Base-by-base conservation (phyloP, 202 grass and related monocot genomes). In the Panicum virgatum region DNA sequence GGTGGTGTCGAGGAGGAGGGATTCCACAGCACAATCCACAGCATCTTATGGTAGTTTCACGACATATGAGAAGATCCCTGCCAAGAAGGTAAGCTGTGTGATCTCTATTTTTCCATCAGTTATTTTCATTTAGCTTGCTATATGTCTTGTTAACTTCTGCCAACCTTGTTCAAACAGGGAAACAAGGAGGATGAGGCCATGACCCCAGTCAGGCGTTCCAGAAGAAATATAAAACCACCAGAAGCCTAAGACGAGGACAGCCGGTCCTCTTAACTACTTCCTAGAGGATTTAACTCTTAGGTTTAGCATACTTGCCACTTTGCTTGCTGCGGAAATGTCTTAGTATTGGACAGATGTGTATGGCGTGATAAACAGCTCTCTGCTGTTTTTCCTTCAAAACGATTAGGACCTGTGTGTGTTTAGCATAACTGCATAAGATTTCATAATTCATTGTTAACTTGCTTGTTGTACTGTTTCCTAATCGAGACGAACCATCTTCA, bases 21-120 rank as follows among this genome's bases (percentile, higher is more conserved):
- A 96, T 30, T 98, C 95, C 14, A 58, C 34, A 4, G 68, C 73
- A 20, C 67, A 66, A 27, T 84, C 92, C 14, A 91, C 90, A 43
- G 69, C 82, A 16, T 92, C 96, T 32, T 99, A 87, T 74, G 93
- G 96, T 30, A 99, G 96, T 72, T 99, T 88, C 71, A 87, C 91
- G 22, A 92, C 90, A 25, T 93, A 87, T 37, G 87, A 99, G 80
- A 99, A 92, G 70, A 70, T 93, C 32, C 26, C 91, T 73, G 83
- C 91, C 45, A 96, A 96, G 87, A 99, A 96, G 25, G 96, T 93
- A 86, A 86, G 77, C 26, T 64, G 13, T 61, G 32, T 45, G 22
- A 79, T 45, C 69, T 4, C 14, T 45, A 9, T 84, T 78, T 46
- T 7, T 19, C 15, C 19, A 46, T 43, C 13, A 1, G 13, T 19